Evolutionary conservation across 345 rosid genomes (phyloP).

Genomic region (Euclidium syriacum): DNA sequence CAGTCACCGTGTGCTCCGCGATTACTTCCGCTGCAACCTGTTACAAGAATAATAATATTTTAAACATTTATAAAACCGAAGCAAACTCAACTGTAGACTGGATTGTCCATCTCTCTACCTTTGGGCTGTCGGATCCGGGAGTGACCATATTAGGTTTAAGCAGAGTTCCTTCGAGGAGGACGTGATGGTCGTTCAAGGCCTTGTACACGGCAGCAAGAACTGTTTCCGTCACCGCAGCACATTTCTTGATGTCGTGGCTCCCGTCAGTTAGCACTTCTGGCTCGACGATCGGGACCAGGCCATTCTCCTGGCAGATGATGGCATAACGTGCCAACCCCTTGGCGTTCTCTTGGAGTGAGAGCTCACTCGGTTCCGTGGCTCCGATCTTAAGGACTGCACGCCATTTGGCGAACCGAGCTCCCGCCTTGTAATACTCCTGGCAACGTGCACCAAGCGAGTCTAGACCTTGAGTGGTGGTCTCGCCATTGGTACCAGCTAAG

Average conservation of each 20-base stretch:
- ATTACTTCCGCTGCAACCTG: constrained; percentile 67
- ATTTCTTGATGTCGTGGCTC: constrained; percentile 64
- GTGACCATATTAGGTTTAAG: constrained; percentile 98
- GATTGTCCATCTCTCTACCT: constrained; percentile 39
- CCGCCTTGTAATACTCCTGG: constrained; percentile 87
- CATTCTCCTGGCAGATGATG: constrained; percentile 91
- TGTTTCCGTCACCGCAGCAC: constrained; percentile 79
- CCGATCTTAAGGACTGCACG: constrained; percentile 93
- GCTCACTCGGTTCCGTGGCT: constrained; percentile 69
- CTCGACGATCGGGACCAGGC: constrained; percentile 87
- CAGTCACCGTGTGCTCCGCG: constrained; percentile 64
- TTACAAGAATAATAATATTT: neutral
- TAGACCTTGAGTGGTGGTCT: constrained; percentile 92
- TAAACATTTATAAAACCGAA: neutral
- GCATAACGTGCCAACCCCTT: constrained; percentile 95
- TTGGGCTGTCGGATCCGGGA: constrained; percentile 83
- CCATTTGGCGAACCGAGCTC: constrained; percentile 95
- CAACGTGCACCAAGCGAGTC: constrained; percentile 81
- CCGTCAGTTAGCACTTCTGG: constrained; percentile 92
- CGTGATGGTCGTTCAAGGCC: constrained; percentile 92
- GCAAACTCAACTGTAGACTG: neutral
- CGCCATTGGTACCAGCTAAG: constrained; percentile 75
- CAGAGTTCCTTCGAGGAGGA: constrained; percentile 90
- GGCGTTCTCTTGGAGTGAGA: constrained; percentile 83
- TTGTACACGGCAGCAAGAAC: constrained; percentile 89